Evolutionary conservation across 306 rosid species (phyloP).

Genomic region (Mimosa bimucronata): DNA sequence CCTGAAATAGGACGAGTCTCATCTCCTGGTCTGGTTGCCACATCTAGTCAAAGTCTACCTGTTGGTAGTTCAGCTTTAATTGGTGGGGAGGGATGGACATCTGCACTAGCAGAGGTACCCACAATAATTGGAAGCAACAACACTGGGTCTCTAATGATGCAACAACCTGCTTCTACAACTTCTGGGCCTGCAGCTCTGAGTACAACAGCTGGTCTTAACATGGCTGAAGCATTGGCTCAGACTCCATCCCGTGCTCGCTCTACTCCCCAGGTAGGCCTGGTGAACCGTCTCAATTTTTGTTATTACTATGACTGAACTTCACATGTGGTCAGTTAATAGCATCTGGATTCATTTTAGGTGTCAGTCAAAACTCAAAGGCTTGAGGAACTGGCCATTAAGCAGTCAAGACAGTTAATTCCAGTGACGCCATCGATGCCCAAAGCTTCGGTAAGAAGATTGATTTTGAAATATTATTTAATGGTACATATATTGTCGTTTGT

Average conservation of each 20-base stretch:
- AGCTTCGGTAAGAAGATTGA: constrained; percentile 56
- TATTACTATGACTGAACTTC: constrained; percentile 25
- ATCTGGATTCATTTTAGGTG: constrained; percentile 50
- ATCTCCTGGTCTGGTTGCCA: constrained; percentile 77
- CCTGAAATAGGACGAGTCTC: constrained; percentile 78
- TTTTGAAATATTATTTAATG: constrained; percentile 24
- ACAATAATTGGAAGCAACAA: constrained; percentile 62
- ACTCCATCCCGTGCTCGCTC: constrained; percentile 77
- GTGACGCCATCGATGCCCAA: constrained; percentile 92
- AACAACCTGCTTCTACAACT: constrained; percentile 52
- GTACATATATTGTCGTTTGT: constrained; percentile 8
- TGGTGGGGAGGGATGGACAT: constrained; percentile 95
- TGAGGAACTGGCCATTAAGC: constrained; percentile 94
- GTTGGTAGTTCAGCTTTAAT: constrained; percentile 77
- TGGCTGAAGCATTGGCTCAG: constrained; percentile 93
- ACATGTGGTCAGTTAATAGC: constrained; percentile 26
- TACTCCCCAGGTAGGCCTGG: constrained; percentile 64
- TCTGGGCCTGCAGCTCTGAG: constrained; percentile 52
- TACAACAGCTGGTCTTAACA: constrained; percentile 68
- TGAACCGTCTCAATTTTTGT: constrained; percentile 20
- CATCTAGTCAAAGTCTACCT: constrained; percentile 76
- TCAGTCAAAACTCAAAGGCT: constrained; percentile 83
- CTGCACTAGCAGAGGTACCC: constrained; percentile 90
- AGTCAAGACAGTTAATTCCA: constrained; percentile 90
- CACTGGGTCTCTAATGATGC: constrained; percentile 62